Conservation (phyloP, 768 basidiomycete genomes). For the Paxillus involutus region DNA sequence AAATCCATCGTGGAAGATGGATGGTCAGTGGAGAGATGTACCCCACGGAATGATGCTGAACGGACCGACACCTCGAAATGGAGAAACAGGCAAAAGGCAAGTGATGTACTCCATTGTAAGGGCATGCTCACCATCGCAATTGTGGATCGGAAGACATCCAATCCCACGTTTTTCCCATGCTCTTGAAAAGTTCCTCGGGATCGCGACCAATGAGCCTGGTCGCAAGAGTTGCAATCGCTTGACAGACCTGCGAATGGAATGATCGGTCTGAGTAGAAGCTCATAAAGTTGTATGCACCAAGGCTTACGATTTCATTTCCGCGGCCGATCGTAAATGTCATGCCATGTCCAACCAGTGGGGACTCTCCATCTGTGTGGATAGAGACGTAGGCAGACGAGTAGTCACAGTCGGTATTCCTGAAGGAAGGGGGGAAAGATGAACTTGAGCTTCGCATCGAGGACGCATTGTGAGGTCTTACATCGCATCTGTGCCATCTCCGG, state of each 20-base stretch:
- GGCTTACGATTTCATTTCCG: conserved; percentile 87
- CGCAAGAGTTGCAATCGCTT: conserved; percentile 77
- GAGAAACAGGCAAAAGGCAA: not conserved
- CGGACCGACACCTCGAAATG: not conserved
- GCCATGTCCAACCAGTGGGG: conserved; percentile 78
- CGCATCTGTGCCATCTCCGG: conserved; percentile 92
- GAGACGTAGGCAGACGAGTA: conserved; percentile 92
- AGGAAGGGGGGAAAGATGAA: not conserved
- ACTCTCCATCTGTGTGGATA: conserved; percentile 63
- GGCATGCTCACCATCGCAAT: conserved; percentile 66
- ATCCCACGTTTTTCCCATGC: conserved; percentile 93
- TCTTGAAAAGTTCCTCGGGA: conserved; percentile 75
- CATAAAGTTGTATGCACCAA: not conserved
- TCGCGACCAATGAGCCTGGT: conserved; percentile 81
- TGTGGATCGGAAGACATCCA: conserved; percentile 87
- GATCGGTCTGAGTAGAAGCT: not conserved
- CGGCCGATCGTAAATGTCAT: conserved; percentile 96
- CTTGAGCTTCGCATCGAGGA: not conserved
- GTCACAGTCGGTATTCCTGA: conserved; percentile 92
- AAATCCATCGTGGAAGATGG: not conserved
- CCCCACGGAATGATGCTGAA: not conserved
- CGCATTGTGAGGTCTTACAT: conserved; percentile 51
- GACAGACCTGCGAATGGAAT: conserved; percentile 59
- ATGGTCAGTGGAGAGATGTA: not conserved
- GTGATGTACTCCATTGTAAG: no score